Conservation (phyloP, 2,329 filamentous ascomycete genomes). For the Pseudogymnoascus pannorum region DNA sequence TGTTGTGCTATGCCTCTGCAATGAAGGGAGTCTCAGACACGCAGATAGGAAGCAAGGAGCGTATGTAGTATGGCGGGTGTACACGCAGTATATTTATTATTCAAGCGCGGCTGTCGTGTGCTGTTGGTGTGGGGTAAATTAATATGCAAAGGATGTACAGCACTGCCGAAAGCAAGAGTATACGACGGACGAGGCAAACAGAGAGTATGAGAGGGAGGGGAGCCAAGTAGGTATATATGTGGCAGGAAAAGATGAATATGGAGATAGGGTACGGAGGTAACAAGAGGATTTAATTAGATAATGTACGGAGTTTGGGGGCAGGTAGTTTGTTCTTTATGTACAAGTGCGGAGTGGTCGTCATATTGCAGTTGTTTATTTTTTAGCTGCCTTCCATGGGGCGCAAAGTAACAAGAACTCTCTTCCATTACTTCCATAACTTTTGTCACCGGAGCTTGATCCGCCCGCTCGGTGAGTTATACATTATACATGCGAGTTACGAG, state of each 20-base stretch:
- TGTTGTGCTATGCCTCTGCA: neutral
- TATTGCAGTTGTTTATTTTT: neutral
- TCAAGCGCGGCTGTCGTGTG: neutral
- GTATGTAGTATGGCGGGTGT: neutral
- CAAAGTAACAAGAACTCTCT: no score
- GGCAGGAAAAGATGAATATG: neutral
- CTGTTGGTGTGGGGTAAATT: conserved; percentile 5
- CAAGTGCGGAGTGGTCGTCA: neutral
- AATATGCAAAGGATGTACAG: neutral
- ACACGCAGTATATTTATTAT: neutral
- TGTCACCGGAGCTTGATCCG: neutral
- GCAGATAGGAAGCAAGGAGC: neutral
- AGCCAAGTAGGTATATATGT: neutral
- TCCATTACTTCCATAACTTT: neutral
- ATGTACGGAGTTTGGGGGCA: neutral
- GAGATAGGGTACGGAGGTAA: neutral
- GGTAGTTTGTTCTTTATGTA: neutral
- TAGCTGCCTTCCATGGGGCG: no score
- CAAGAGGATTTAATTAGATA: neutral
- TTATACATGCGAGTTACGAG: neutral
- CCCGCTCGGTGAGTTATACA: neutral
- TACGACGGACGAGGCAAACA: neutral
- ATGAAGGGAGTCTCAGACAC: neutral
- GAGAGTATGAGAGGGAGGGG: neutral
- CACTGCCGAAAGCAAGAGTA: no score